Conservation (phyloP, 306 rosid species). For the Mimosa pudica region DNA sequence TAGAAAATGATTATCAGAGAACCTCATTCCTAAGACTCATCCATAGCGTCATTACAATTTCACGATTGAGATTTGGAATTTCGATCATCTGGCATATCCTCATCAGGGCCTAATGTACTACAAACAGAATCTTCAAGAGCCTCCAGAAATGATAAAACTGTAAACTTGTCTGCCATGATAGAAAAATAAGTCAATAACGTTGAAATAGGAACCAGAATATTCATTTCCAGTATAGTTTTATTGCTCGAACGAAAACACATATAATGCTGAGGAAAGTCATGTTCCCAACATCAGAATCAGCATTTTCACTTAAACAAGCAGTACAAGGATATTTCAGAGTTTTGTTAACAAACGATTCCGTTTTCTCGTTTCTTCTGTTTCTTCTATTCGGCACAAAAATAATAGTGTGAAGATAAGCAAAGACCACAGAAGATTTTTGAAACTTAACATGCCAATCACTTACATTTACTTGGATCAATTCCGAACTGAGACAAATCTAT, state of each 20-base stretch:
- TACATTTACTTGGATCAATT: conserved; percentile 95
- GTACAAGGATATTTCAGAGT: neutral
- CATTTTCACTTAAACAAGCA: conserved; percentile 6
- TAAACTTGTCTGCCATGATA: conserved; percentile 74
- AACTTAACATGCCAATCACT: conserved; percentile 39
- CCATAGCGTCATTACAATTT: conserved; percentile 65
- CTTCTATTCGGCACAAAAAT: neutral
- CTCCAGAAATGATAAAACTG: conserved; percentile 90
- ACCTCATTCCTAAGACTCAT: conserved; percentile 64
- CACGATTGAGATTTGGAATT: conserved; percentile 77
- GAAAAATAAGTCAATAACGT: neutral
- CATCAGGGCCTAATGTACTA: conserved; percentile 45
- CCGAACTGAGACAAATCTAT: conserved; percentile 93
- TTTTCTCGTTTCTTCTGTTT: neutral
- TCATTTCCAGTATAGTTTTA: neutral
- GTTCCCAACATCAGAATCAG: neutral
- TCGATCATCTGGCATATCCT: conserved; percentile 64
- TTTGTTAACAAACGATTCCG: conserved; percentile 2
- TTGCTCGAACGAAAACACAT: neutral
- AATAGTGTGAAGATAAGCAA: neutral
- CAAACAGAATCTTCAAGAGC: conserved; percentile 93
- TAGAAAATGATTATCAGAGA: conserved; percentile 8
- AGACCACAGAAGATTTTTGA: conserved; percentile 11
- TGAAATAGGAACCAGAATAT: conserved; percentile 16
- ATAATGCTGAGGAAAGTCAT: neutral